phyloP scores from a whole-genome alignment of 805 yeast species.

The Teunomyces panamensis region DNA sequence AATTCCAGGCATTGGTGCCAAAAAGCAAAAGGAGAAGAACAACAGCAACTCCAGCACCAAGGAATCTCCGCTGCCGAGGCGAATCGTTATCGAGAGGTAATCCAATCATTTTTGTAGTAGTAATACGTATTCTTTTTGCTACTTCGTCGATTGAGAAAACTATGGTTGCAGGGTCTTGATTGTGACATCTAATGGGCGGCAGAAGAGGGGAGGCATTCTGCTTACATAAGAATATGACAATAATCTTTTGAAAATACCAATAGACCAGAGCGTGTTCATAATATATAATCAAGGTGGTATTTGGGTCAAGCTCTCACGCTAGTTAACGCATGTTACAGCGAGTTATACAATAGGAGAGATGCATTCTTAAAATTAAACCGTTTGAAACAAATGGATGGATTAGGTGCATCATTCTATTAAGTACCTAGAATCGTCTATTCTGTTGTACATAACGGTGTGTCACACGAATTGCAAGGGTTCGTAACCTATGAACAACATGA shows the following conservation, averaged over 20 bases:
- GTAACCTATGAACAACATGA: background rate
- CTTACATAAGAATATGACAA: too few relatives aligned
- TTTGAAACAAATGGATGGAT: background rate
- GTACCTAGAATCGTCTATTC: background rate
- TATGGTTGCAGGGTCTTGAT: too few relatives aligned
- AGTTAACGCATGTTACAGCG: too few relatives aligned
- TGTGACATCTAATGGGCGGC: too few relatives aligned
- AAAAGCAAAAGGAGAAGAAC: slow-evolving; percentile 15
- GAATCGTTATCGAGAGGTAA: slow-evolving; percentile 6
- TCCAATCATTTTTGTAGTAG: slow-evolving; percentile 6
- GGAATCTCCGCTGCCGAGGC: background rate
- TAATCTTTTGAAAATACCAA: too few relatives aligned
- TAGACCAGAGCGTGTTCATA: too few relatives aligned
- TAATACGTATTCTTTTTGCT: too few relatives aligned
- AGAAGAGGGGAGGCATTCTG: too few relatives aligned
- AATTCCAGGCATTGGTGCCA: slow-evolving; percentile 18
- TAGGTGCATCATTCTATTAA: background rate
- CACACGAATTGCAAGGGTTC: background rate
- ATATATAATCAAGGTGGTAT: too few relatives aligned
- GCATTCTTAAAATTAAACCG: background rate
- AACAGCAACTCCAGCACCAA: slow-evolving; percentile 9
- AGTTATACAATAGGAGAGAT: too few relatives aligned
- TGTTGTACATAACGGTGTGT: background rate
- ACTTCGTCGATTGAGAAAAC: too few relatives aligned
- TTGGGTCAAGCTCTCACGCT: too few relatives aligned